phyloP scores from a whole-genome alignment of 495 filamentous ascomycete species.

The Parathielavia hyrcaniae region DNA sequence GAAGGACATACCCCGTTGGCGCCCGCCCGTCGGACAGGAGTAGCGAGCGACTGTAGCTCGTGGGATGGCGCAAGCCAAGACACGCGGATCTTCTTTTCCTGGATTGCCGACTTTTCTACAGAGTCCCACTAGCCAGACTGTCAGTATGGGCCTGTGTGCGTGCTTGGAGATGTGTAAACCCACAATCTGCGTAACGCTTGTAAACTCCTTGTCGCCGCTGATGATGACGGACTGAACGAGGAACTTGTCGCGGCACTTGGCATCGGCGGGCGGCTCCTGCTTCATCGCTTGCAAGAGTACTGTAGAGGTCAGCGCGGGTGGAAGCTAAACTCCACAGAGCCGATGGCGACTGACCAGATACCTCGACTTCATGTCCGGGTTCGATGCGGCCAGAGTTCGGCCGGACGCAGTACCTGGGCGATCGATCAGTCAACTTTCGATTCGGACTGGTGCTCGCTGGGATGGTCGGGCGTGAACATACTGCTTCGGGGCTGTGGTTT shows the following conservation, averaged over 20 bases:
- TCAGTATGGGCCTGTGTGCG: conserved; percentile 25
- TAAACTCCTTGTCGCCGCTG: conserved; percentile 73
- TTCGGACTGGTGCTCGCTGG: not conserved
- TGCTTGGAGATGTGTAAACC: conserved; percentile 25
- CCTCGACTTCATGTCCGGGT: conserved; percentile 77
- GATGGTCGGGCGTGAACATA: conserved; percentile 44
- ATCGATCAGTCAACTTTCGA: conserved; percentile 23
- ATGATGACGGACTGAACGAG: conserved; percentile 91
- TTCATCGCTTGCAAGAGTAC: conserved; percentile 97
- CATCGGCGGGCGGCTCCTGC: conserved; percentile 77
- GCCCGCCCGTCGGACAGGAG: conserved; percentile 26
- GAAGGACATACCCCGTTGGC: conserved; percentile 29
- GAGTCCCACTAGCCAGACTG: conserved; percentile 57
- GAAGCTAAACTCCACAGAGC: not conserved
- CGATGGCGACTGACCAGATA: conserved; percentile 62
- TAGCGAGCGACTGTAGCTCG: conserved; percentile 20
- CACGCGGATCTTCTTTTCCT: conserved; percentile 97
- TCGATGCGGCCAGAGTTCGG: conserved; percentile 96
- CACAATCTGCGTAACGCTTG: conserved; percentile 74
- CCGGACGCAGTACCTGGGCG: conserved; percentile 84
- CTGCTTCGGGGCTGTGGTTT: conserved; percentile 99
- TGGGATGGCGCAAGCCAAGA: conserved; percentile 54
- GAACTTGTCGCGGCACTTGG: conserved; percentile 95
- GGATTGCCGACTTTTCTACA: conserved; percentile 67
- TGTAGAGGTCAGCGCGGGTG: conserved; percentile 33